Percentiles rank a stretch among this genome's conserved stretches.
Evolutionary conservation across 1,284 basidiomycete species (phyloP).

Genomic region (Microbotryum lychnidis-dioicae): DNA sequence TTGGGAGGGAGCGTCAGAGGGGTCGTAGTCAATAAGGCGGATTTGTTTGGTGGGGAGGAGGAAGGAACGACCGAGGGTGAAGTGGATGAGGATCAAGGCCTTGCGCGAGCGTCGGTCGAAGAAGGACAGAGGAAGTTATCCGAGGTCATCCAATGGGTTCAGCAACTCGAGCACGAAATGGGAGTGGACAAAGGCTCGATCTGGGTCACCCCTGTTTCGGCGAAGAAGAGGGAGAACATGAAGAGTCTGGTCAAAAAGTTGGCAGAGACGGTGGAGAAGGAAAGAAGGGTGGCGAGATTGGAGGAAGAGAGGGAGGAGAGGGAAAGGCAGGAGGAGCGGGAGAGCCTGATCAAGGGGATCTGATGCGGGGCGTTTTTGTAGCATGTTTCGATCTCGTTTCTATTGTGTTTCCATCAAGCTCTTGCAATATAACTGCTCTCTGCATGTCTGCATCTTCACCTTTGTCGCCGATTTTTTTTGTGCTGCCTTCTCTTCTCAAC

Average conservation of each 20-base stretch:
- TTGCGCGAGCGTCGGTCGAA: conserved; percentile 8
- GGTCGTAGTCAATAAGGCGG: conserved; percentile 91
- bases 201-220: conserved; percentile 63
- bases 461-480: too few species aligned
- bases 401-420: too few species aligned
- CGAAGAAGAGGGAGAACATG: conserved; percentile 71
- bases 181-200: conserved; percentile 45
- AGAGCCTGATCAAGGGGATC: not conserved
- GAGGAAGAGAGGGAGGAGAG: conserved; percentile 47
- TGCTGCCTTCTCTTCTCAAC: too few species aligned
- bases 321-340: conserved; percentile 21
- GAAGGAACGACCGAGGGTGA: conserved; percentile 5
- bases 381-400: too few species aligned
- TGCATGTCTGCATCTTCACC: too few species aligned
- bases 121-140: conserved; percentile 6
- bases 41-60: conserved; percentile 49
- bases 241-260: conserved; percentile 57
- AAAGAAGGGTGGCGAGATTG: conserved; percentile 42
- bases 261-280: conserved; percentile 57
- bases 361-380: too few species aligned
- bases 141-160: conserved; percentile 34
- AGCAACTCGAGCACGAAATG: conserved; percentile 53
- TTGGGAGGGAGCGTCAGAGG: conserved; percentile 32
- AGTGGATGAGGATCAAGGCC: not conserved
- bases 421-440: too few species aligned